Base-by-base conservation (phyloP, 495 filamentous ascomycete species). In the Beverwykella pulmonaria region DNA sequence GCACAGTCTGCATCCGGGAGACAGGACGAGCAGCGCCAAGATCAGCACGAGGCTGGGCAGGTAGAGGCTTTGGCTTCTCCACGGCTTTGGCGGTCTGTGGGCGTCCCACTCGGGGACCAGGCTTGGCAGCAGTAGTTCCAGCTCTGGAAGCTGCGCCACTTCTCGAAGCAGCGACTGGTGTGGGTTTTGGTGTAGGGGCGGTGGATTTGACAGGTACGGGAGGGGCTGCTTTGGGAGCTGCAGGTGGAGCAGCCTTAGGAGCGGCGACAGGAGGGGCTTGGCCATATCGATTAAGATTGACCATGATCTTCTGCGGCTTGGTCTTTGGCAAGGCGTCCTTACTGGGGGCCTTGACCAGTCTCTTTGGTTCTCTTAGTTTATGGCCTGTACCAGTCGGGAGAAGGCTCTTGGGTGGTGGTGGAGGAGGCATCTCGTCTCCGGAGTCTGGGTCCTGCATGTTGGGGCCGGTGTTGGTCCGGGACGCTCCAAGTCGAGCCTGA, bases 221-320 rank as follows among this genome's bases (percentile, higher is more conserved):
- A 15, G 53, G 41, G 15, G 39, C 61, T 44, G 25, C 60, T 26
- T n/a, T 29, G 17, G 39, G 27, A 46, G 55, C 56, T 27, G 52
- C 23, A 46, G 49, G 34, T 1, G 58, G 41, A 17, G 68, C 27
- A 8, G 48, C 22, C 46, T 65, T 67, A 7, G 68, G 27, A n/a
- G 39, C 39, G 2, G 39, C 39, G 20, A 53, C 20, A 32, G 27
- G 39, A 46, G 64, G 53, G 36, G 58, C 50, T 67, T 61, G 62
- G 15, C 66, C 65, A 48, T 59, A 72, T n/a, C 57, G 61, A 19
- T 64, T 50, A 20, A 96, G 87, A 30, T 88, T 85, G 65, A 97
- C 93, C 1, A 90, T 84, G 2, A 92, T 90, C 1, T 90, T 90
- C 19, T 87, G 88, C 14, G 90, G 90, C 72, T 88, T 90, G 1